Base-by-base conservation (phyloP, 176 grass and related monocot genomes). In the Dendrocalamus sinicus region DNA sequence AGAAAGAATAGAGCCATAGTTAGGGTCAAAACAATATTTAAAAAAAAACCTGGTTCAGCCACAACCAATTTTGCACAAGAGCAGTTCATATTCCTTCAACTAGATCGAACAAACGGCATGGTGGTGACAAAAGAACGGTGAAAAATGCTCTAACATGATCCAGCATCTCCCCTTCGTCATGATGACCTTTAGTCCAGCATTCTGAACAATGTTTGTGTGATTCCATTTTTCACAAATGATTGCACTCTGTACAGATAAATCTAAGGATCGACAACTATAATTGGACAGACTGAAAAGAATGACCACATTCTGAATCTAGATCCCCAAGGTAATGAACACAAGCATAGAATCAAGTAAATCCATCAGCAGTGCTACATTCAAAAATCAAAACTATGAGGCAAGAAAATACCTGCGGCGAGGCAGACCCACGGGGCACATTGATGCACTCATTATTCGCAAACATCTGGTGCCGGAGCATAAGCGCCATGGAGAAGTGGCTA, bases 331-430 rank as follows among this genome's bases (percentile, higher is more conserved):
- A 88, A 79, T 53, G 4, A 71, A 64, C 65, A 73, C 14, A 72
- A 11, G 13, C 57, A 67, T 30, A 73, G 16, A 70, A 87, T 37
- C 79, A 76, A 82, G 43, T 40, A 70, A 54, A 44, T 16, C n/a
- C 14, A 76, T 35, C 8, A 75, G 45, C 1, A 70, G 40, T 2
- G 19, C 32, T 57, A 14, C 32, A 54, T 51, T 40, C 43, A 50
- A 77, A 63, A 48, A 76, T 20, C 7, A 23, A 67, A 81, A 75
- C 10, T 35, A 46, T 14, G 62, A 53, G 30, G 57, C 12, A 22
- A 62, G 32, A 22, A 67, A 52, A 76, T 76, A 85, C 83, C 78
- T 86, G 53, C 22, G 32, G 54, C 11, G 75, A 84, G 40, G 75
- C 47, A 60, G 55, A 73, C 44, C 44, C 35, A 44, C 47, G n/a